These are phyloP conservation scores for Sporothrix dimorphospora DNA, from an alignment of 2,329 filamentous ascomycete species.

Conservation along the genomic window DNA sequence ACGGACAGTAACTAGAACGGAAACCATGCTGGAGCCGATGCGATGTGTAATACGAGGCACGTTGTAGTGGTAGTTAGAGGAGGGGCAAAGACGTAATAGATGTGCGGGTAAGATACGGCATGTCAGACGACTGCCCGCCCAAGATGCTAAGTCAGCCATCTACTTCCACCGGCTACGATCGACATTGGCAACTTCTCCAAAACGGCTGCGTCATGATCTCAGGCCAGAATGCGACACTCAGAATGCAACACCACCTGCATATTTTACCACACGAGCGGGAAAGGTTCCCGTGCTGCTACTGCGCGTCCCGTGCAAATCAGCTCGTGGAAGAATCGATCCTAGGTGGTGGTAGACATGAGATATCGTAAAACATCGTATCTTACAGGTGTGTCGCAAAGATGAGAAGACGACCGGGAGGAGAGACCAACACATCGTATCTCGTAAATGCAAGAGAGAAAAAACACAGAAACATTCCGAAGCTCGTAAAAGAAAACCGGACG, in stretches of 20 bases:
- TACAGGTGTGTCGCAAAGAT: background rate
- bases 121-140: background rate
- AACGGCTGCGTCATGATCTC: background rate
- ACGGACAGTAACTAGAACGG: background rate
- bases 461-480: background rate
- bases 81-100: conserved; percentile 20
- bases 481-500: background rate
- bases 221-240: background rate
- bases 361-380: background rate
- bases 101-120: background rate
- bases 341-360: background rate
- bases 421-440: too few relatives aligned
- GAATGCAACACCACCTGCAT: conserved; percentile 13
- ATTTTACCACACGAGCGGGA: background rate
- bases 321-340: background rate
- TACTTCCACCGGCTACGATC: background rate
- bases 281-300: background rate
- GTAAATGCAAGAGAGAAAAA: background rate
- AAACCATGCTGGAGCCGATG: background rate
- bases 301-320: background rate
- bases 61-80: background rate
- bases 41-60: background rate
- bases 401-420: background rate
- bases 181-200: background rate
- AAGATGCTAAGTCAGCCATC: background rate